Percentiles rank a stretch among this genome's conserved stretches.
phyloP scores from a whole-genome alignment of 2,329 filamentous ascomycete genomes.

The Alternaria infectoria region DNA sequence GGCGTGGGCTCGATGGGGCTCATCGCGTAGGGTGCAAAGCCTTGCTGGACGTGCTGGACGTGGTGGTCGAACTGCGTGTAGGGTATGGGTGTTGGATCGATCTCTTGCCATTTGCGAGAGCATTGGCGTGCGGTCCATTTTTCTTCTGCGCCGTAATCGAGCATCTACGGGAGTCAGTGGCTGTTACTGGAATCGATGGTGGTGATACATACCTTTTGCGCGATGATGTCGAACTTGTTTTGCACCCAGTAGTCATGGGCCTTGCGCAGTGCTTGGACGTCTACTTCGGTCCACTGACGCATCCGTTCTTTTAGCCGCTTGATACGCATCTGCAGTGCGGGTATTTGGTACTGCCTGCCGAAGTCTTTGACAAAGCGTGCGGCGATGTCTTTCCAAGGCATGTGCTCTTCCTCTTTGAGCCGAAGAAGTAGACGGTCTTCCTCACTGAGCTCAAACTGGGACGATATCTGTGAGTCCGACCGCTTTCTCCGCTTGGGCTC shows the following conservation, averaged over 20 bases:
- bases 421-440: conserved; percentile 59
- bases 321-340: conserved; percentile 62
- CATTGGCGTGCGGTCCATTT: conserved; percentile 60
- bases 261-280: conserved; percentile 56
- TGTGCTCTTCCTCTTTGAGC: conserved; percentile 59
- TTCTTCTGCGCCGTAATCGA: conserved; percentile 57
- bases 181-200: neutral
- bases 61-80: conserved; percentile 45
- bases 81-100: conserved; percentile 44
- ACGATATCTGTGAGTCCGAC: conserved; percentile 44
- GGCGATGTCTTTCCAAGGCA: conserved; percentile 63
- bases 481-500: conserved; percentile 51
- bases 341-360: conserved; percentile 58
- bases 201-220: conserved; percentile 51
- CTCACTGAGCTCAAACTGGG: conserved; percentile 54
- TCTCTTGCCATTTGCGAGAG: conserved; percentile 59
- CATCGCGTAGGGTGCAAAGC: conserved; percentile 45
- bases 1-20: conserved; percentile 43
- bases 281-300: conserved; percentile 59
- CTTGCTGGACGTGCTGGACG: conserved; percentile 35
- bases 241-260: conserved; percentile 61
- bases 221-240: conserved; percentile 62
- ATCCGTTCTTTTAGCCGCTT: conserved; percentile 59
- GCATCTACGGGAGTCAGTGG: conserved; percentile 52
- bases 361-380: conserved; percentile 57